phyloP scores from a whole-genome alignment of 805 yeast genomes.

The Hanseniaspora vineae region DNA sequence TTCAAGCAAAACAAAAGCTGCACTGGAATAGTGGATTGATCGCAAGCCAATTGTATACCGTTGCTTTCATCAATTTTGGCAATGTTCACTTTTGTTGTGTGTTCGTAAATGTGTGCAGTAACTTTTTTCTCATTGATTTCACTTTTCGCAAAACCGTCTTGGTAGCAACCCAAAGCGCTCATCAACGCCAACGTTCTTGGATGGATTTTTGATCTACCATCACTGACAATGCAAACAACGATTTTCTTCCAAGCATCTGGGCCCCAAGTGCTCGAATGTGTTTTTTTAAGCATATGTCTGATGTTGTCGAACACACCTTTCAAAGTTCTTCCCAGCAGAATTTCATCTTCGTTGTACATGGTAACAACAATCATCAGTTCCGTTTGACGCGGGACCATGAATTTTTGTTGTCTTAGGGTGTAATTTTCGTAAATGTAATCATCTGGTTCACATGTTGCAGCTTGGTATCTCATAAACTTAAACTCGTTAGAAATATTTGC shows the following conservation, averaged over 20 bases:
- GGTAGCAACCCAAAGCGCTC: slow-evolving; percentile 82
- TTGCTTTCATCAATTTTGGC: slow-evolving; percentile 43
- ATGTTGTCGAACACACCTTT: slow-evolving; percentile 87
- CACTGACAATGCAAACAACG: slow-evolving; percentile 80
- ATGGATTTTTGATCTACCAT: slow-evolving; percentile 78
- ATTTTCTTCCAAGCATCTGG: slow-evolving; percentile 89
- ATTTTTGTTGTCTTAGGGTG: slow-evolving; percentile 73
- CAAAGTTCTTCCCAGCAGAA: slow-evolving; percentile 68
- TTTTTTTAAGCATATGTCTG: slow-evolving; percentile 51
- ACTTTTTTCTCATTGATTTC: slow-evolving; percentile 75
- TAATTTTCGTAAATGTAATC: slow-evolving; percentile 50
- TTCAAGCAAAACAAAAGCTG: slow-evolving; percentile 84
- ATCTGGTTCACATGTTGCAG: slow-evolving; percentile 84
- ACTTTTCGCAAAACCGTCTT: slow-evolving; percentile 91
- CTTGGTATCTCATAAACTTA: slow-evolving; percentile 83
- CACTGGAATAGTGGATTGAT: slow-evolving; percentile 55
- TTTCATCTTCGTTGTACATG: slow-evolving; percentile 81
- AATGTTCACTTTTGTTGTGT: slow-evolving; percentile 84
- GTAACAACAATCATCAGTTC: slow-evolving; percentile 81
- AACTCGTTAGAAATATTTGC: slow-evolving; percentile 43
- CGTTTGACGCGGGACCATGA: slow-evolving; percentile 65
- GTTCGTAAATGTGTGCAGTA: slow-evolving; percentile 81
- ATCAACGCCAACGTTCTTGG: slow-evolving; percentile 68
- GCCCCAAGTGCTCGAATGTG: slow-evolving; percentile 78
- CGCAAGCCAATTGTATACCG: slow-evolving; percentile 37